These are phyloP conservation scores for Penicillium freii DNA, from an alignment of 2,329 filamentous ascomycete genomes.

Conservation along the genomic window DNA sequence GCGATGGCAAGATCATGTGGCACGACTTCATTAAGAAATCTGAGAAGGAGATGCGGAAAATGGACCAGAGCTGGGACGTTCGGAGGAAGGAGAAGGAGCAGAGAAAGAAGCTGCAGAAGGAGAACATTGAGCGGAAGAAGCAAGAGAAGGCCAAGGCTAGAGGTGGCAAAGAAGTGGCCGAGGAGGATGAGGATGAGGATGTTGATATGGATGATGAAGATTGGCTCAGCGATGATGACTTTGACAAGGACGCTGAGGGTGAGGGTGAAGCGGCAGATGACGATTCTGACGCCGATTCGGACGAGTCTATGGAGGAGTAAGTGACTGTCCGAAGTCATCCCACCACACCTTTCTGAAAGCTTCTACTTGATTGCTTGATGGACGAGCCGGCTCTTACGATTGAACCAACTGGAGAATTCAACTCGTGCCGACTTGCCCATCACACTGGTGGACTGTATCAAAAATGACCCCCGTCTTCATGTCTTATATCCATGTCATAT, in stretches of 20 bases:
- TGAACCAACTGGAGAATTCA: background rate
- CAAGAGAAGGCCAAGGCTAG: conserved; percentile 57
- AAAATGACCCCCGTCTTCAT: conserved; percentile 1
- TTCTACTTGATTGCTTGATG: background rate
- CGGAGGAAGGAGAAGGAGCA: conserved; percentile 83
- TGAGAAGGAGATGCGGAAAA: conserved; percentile 68
- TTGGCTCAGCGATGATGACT: conserved; percentile 54
- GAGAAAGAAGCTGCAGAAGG: conserved; percentile 76
- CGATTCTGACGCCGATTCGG: conserved; percentile 43
- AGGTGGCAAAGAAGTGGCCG: conserved; percentile 46
- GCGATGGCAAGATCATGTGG: conserved; percentile 91
- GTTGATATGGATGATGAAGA: conserved; percentile 48
- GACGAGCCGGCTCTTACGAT: background rate
- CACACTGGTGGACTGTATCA: background rate
- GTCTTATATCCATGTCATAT: conserved; percentile 6
- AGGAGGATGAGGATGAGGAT: conserved; percentile 53
- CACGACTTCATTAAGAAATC: conserved; percentile 91
- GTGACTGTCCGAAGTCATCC: background rate
- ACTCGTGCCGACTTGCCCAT: background rate
- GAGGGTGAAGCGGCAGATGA: conserved; percentile 32
- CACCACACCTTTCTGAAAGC: background rate
- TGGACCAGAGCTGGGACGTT: conserved; percentile 83
- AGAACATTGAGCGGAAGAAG: conserved; percentile 85
- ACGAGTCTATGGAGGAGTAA: conserved; percentile 46
- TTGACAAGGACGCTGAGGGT: conserved; percentile 46